Evolutionary conservation across 1,139 yeast species (phyloP).

Genomic region (Groenewaldozyma auringiensis): DNA sequence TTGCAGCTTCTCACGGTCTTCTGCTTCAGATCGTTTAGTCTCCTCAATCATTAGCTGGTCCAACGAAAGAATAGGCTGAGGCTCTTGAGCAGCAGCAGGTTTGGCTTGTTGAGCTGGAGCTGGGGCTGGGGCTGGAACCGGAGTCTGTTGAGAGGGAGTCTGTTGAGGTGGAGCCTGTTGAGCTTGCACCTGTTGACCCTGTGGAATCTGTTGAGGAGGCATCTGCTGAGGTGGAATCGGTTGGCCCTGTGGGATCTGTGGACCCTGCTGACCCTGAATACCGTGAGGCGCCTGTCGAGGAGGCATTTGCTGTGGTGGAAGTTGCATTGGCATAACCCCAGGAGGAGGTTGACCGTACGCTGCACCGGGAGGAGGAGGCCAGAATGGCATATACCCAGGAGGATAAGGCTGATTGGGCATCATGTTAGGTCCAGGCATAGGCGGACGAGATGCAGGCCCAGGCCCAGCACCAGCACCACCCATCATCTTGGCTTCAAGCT

Average conservation of each 20-base stretch:
- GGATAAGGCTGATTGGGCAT: conserved; percentile 5
- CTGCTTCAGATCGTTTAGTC: conserved; percentile 20
- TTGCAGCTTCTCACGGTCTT: conserved; percentile 39
- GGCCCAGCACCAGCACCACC: conserved; percentile 16
- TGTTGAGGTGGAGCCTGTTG: conserved; percentile 20
- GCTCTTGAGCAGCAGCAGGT: conserved; percentile 3
- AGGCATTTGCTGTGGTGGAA: conserved; percentile 13
- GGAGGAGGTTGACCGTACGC: conserved; percentile 8
- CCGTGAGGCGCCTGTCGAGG: conserved; percentile 14
- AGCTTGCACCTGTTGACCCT: conserved; percentile 16
- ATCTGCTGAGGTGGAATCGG: conserved; percentile 21
- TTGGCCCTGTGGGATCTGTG: conserved; percentile 34
- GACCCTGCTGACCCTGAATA: conserved; percentile 13
- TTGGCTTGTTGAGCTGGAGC: conserved; percentile 13
- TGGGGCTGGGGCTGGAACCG: conserved; percentile 3
- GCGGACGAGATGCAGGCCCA: conserved; percentile 8
- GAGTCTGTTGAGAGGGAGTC: conserved; percentile 17
- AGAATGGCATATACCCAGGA: conserved; percentile 3
- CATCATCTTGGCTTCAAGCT: conserved; percentile 66
- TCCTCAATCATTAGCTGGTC: conserved; percentile 31
- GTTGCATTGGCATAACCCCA: conserved; percentile 4
- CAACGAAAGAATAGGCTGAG: conserved; percentile 18
- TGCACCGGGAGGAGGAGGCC: conserved; percentile 12
- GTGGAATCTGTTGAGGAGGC: conserved; percentile 20
- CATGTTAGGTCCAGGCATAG: conserved; percentile 5